Evolutionary conservation across 1,139 yeast species (phyloP).

Genomic region (Geotrichum restrictum): DNA sequence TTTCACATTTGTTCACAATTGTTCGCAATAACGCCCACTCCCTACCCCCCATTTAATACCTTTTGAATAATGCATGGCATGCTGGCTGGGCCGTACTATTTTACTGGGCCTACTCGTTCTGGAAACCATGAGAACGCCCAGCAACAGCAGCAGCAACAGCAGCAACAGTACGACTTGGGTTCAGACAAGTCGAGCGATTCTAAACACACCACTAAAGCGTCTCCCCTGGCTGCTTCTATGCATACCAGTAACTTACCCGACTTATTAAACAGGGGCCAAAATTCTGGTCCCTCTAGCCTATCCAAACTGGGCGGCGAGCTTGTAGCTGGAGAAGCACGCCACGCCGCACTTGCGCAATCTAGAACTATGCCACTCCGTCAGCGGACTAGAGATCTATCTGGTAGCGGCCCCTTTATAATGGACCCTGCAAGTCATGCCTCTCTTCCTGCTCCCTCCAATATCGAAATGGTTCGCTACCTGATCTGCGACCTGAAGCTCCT

Average conservation of each 20-base stretch:
- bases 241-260: neutral
- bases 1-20: too few relatives aligned
- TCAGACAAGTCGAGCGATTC: neutral
- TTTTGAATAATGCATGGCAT: constrained; percentile 8
- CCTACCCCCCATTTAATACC: neutral
- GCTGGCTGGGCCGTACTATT: neutral
- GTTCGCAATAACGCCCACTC: neutral
- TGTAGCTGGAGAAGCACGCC: neutral
- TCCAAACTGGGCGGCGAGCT: neutral
- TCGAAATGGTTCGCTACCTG: constrained; percentile 16
- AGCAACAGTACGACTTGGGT: neutral
- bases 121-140: neutral
- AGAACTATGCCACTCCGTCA: neutral
- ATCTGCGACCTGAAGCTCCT: constrained; percentile 17
- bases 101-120: too few relatives aligned
- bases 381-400: neutral
- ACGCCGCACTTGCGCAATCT: neutral
- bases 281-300: neutral
- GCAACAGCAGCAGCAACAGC: neutral
- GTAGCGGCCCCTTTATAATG: neutral
- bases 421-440: neutral
- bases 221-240: neutral
- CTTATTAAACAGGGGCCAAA: neutral
- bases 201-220: neutral
- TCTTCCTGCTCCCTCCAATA: neutral